Base-by-base conservation (phyloP, 2,329 filamentous ascomycete species). In the Hymenoscyphus fructigenus region DNA sequence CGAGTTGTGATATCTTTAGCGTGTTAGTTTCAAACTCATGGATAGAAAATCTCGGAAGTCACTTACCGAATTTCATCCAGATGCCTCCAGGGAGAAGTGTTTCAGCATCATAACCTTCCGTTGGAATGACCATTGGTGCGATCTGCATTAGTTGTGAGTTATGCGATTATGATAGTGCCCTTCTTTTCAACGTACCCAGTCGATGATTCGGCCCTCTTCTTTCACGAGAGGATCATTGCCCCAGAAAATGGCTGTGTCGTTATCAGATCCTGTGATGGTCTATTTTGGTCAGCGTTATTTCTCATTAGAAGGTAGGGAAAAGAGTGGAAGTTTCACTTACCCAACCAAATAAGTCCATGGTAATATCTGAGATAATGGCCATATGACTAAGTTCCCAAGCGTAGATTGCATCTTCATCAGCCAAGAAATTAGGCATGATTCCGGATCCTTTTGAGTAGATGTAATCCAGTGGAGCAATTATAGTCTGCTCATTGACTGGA, bases 31-130 rank as follows among this genome's bases (percentile, higher is more conserved):
- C 7, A 47, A 20, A 9, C 17, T 47, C n/a, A 81, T 1, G 80
- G 75, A 62, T 75, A 79, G 84, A 69, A 1, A 80, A 80, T 1
- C 81, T 78, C 1, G 82, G 82, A 12, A 83, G 73, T 14, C 83
- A 72, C 1, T 80, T 80, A 38, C 66, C 68, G 53, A 36, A 70
- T 29, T 61, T 64, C 65, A 29, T 67, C 58, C 38, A 28, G 65
- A 26, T 59, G 58, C 47, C 26, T 57, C 44, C 26, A 15, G 41
- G 55, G 59, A 12, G 60, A 55, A 29, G 57, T 53, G 29, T 58
- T 32, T 38, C 55, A 59, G 20, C 29, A 32, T 23, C 20, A 44
- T 44, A 58, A 20, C 29, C 41, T 20, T 28, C 38, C 0, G 29
- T 63, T 23, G n/a, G 47, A 10, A 34, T 34, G 55, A 56, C 23